phyloP scores from a whole-genome alignment of 768 basidiomycete species.

The Dendrothele bispora region DNA sequence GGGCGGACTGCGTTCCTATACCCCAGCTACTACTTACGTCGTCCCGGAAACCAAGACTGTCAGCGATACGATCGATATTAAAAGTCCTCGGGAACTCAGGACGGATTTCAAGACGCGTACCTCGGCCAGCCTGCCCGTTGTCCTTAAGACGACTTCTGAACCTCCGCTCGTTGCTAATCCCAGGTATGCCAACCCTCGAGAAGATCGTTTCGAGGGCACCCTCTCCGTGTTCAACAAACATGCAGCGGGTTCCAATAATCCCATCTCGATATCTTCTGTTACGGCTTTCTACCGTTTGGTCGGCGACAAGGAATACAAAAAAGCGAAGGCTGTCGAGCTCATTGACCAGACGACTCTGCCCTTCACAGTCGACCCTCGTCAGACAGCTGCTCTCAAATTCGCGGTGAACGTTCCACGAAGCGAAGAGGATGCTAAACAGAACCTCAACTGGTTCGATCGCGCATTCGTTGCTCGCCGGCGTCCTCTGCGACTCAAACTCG shows the following conservation, averaged over 20 bases:
- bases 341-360: conserved; percentile 25
- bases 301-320: conserved; percentile 31
- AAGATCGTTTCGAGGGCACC: conserved; percentile 32
- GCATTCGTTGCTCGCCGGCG: conserved; percentile 32
- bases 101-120: conserved; percentile 39
- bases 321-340: conserved; percentile 27
- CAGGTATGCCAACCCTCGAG: conserved; percentile 15
- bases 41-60: conserved; percentile 32
- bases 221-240: conserved; percentile 40
- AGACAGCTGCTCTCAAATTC: conserved; percentile 30
- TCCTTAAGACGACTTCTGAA: conserved; percentile 33
- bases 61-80: conserved; percentile 30
- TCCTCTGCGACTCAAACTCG: conserved; percentile 36
- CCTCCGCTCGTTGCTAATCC: conserved; percentile 38
- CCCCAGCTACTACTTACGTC: conserved; percentile 28
- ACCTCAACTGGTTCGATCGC: conserved; percentile 31
- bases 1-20: conserved; percentile 37
- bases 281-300: conserved; percentile 34
- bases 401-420: conserved; percentile 30
- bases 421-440: conserved; percentile 30
- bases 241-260: conserved; percentile 27
- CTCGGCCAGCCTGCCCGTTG: conserved; percentile 27
- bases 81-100: conserved; percentile 26
- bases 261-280: conserved; percentile 33
- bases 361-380: conserved; percentile 36